A percentile compares a stretch with the other conserved stretches of the same genome.
phyloP scores from a whole-genome alignment of 2,329 filamentous ascomycete genomes.

The Fusarium sambucinum region DNA sequence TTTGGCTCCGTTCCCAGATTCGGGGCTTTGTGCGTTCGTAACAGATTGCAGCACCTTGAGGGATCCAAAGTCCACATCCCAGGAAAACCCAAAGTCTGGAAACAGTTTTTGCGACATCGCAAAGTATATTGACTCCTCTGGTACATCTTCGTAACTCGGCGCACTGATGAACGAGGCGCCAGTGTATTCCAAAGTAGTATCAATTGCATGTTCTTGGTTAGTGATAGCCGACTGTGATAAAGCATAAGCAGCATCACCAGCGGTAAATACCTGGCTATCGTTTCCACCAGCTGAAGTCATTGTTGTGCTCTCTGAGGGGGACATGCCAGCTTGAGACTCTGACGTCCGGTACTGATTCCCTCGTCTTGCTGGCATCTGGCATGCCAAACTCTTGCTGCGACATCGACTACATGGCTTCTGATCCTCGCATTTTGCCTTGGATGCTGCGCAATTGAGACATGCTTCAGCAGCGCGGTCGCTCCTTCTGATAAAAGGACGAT shows the following conservation, averaged over 20 bases:
- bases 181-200: constrained; percentile 34
- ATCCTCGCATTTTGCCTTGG: constrained; percentile 47
- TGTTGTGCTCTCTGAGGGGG: constrained; percentile 43
- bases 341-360: constrained; percentile 45
- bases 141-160: constrained; percentile 29
- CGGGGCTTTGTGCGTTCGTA: constrained; percentile 20
- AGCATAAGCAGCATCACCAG: constrained; percentile 36
- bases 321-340: constrained; percentile 43
- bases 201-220: constrained; percentile 31
- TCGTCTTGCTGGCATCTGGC: constrained; percentile 46
- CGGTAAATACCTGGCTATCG: constrained; percentile 32
- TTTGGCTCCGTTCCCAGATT: constrained; percentile 32
- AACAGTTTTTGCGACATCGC: constrained; percentile 26
- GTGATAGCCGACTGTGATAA: constrained; percentile 22
- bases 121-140: constrained; percentile 34
- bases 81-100: constrained; percentile 41
- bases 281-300: constrained; percentile 37
- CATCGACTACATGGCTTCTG: constrained; percentile 48
- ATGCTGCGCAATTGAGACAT: constrained; percentile 47
- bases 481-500: constrained; percentile 45
- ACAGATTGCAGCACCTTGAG: constrained; percentile 32
- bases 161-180: constrained; percentile 32
- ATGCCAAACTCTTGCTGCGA: constrained; percentile 44
- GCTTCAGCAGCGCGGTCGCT: constrained; percentile 46
- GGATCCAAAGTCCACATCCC: constrained; percentile 38